A percentile compares a stretch with the other conserved stretches of the same genome.
These are phyloP conservation scores for Hymenoscyphus linearis DNA, from an alignment of 2,329 filamentous ascomycete genomes.

Conservation along the genomic window DNA sequence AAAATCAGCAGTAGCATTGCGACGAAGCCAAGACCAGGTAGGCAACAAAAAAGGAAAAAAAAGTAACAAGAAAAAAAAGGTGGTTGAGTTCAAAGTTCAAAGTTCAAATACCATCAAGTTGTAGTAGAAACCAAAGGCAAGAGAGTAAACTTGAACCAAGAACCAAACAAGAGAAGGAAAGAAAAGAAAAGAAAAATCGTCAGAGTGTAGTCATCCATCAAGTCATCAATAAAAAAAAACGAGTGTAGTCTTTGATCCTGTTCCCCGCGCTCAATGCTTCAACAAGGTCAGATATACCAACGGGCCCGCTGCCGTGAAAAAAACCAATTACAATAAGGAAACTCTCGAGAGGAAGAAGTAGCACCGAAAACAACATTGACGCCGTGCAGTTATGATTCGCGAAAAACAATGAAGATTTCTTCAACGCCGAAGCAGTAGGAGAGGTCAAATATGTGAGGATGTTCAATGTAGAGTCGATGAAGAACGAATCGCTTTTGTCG, in stretches of 20 bases:
- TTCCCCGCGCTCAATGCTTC: slow-evolving; percentile 3
- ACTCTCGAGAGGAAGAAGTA: neutral
- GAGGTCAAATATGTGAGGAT: slow-evolving; percentile 8
- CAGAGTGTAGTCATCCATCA: slow-evolving; percentile 26
- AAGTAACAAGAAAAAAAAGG: neutral
- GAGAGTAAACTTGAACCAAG: neutral
- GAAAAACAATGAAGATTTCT: neutral
- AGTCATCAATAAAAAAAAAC: slow-evolving; percentile 20
- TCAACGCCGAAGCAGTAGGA: slow-evolving; percentile 3
- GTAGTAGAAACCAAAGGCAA: slow-evolving; percentile 1
- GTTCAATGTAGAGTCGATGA: slow-evolving; percentile 5
- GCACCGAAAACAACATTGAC: slow-evolving; percentile 2
- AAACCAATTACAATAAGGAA: slow-evolving; percentile 12
- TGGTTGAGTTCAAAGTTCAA: too few relatives aligned
- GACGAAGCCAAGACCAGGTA: too few relatives aligned
- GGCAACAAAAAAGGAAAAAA: slow-evolving; percentile 1
- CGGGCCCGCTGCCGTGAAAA: slow-evolving; percentile 3
- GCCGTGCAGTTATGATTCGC: slow-evolving; percentile 7
- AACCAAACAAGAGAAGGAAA: neutral
- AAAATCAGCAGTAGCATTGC: too few relatives aligned
- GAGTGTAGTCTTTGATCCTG: slow-evolving; percentile 17
- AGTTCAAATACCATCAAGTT: neutral
- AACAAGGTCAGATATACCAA: slow-evolving; percentile 8
- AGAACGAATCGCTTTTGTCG: slow-evolving; percentile 13
- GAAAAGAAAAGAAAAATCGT: slow-evolving; percentile 24